These are phyloP conservation scores for Colletotrichum agaves DNA, from an alignment of 2,329 filamentous ascomycete species.

Conservation along the genomic window DNA sequence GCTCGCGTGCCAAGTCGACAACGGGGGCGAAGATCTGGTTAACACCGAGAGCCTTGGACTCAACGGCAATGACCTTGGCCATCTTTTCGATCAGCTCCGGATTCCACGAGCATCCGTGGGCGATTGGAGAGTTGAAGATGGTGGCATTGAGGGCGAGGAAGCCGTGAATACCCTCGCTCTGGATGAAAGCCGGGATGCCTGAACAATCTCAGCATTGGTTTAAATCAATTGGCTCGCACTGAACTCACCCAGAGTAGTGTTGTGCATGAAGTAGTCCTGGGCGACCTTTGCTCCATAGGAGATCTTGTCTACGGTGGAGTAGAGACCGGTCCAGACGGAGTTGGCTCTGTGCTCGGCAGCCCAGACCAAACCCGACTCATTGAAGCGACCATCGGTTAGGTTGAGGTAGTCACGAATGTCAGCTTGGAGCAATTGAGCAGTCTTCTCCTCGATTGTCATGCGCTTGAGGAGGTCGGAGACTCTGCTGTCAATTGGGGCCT, in stretches of 20 bases:
- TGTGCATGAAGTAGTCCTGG: conserved; percentile 74
- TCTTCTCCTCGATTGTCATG: conserved; percentile 82
- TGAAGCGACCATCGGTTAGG: conserved; percentile 72
- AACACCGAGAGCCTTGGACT: conserved; percentile 74
- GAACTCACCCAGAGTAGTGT: conserved; percentile 47
- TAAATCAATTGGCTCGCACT: background rate
- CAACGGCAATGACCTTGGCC: conserved; percentile 72
- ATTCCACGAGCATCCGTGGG: conserved; percentile 77
- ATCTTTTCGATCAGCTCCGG: conserved; percentile 72
- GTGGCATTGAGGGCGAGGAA: conserved; percentile 78
- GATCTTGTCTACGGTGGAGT: conserved; percentile 71
- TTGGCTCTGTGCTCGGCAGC: conserved; percentile 75
- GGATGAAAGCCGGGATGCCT: conserved; percentile 78
- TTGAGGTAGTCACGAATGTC: conserved; percentile 81
- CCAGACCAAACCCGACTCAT: conserved; percentile 72
- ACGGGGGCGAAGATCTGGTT: conserved; percentile 80
- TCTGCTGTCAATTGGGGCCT: conserved; percentile 70
- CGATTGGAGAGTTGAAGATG: conserved; percentile 83
- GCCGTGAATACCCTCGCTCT: conserved; percentile 80
- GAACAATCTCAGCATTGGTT: conserved; percentile 62
- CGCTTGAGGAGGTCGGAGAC: conserved; percentile 74
- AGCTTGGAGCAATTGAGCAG: conserved; percentile 74
- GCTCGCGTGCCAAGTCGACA: conserved; percentile 76
- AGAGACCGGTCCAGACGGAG: conserved; percentile 77
- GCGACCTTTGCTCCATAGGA: conserved; percentile 70